Conservation (phyloP, 441 rosid genomes). For the Capsella rubella region DNA sequence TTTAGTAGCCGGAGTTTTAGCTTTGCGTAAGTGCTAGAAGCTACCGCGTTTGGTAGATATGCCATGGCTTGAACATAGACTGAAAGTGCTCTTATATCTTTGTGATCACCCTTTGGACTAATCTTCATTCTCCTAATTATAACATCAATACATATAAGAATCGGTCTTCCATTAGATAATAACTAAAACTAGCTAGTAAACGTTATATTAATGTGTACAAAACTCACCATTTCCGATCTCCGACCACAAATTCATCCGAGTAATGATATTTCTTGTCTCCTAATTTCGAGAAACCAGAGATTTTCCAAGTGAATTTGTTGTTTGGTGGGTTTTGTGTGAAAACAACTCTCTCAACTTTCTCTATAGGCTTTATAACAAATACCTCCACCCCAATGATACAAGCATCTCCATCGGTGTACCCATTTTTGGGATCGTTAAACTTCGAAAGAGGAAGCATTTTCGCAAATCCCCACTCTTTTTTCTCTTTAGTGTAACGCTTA, state of each 20-base stretch:
- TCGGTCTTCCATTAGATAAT: not conserved
- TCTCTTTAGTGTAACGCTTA: conserved; percentile 33
- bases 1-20: not conserved
- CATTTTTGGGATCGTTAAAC: conserved; percentile 42
- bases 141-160: not conserved
- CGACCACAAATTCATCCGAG: conserved; percentile 14
- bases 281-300: conserved; percentile 26
- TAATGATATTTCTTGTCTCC: not conserved
- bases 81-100: not conserved
- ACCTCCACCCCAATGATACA: conserved; percentile 53
- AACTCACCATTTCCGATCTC: conserved; percentile 19
- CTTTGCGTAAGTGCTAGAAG: conserved; percentile 20
- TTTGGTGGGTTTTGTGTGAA: conserved; percentile 31
- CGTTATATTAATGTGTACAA: not conserved
- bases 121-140: not conserved
- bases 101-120: conserved; percentile 15
- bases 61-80: conserved; percentile 1
- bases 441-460: conserved; percentile 37
- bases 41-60: not conserved
- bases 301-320: conserved; percentile 31
- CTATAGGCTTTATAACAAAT: conserved; percentile 34
- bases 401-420: conserved; percentile 47
- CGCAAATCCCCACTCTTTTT: conserved; percentile 42
- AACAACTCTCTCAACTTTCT: conserved; percentile 40
- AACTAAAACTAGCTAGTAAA: not conserved